Evolutionary conservation across 805 yeast species (phyloP), one percentile per base, ranked within the genome.

Genomic region (Cyberlindnera nakhonratchasimensis): DNA sequence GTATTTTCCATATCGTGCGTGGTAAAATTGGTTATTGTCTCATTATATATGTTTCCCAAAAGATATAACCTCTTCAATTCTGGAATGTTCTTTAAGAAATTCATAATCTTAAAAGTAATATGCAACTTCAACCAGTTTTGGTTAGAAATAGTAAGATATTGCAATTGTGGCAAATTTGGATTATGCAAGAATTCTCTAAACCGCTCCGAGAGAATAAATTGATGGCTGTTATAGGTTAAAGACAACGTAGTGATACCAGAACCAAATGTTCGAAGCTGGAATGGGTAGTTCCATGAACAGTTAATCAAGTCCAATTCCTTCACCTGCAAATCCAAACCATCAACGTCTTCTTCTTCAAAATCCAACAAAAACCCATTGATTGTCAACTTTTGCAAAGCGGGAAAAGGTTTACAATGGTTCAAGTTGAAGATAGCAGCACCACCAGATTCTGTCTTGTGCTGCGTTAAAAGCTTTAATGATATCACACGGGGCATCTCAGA

Each of bases 281-380:
- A 77, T 1, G 82, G 82, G 47, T 74, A 77, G 45, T 72, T 74
- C 82, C 82, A 77, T 2, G 72, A 68, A 55, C 82, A 77, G 47
- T 76, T 65, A 12, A 54, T 48, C 5, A 77, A 49, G 4, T 54
- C 47, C 20, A 75, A 48, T 2, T 48, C 50, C 5, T 51, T 49
- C 10, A 50, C 22, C 1, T 47, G 29, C 5, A 55, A 51, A 2
- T 54, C 47, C 10, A 52, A 39, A 2, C 46, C 53, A 7, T 50
- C 52, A 2, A 45, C 11, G 20, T 62, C 62, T 3, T 57, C 55
- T 19, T 45, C 61, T 56, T 75, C 77, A 60, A 59, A 66, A 54
- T 61, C 77, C 55, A 63, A 70, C 59, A 56, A 65, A 37, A 61
- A 77, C 16, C 70, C 64, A 37, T 61, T 44, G 12, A 77, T 58